These are phyloP conservation scores for Garcia nutans DNA, from an alignment of 345 rosid species.

Conservation along the genomic window DNA sequence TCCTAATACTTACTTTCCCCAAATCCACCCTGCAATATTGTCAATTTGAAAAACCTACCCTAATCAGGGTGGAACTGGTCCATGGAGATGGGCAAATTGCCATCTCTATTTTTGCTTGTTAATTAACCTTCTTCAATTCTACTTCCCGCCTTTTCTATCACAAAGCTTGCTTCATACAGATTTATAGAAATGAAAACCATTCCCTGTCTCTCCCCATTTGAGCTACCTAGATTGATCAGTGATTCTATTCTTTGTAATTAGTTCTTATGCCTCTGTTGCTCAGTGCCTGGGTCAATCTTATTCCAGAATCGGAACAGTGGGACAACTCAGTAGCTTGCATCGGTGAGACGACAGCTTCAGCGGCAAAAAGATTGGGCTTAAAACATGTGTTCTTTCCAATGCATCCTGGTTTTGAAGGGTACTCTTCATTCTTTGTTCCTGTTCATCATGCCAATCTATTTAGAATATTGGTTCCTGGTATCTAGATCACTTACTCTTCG, in stretches of 20 bases:
- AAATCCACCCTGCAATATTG: no score
- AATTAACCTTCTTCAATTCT: not conserved
- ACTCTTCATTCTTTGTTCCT: slow-evolving; percentile 20
- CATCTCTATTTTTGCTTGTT: not conserved
- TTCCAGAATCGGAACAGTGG: slow-evolving; percentile 54
- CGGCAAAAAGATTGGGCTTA: slow-evolving; percentile 74
- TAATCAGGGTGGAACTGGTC: no score
- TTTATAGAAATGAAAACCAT: not conserved
- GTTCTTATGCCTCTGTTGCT: slow-evolving; percentile 23
- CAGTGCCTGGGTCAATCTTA: slow-evolving; percentile 81
- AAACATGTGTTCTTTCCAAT: slow-evolving; percentile 67
- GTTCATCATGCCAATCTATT: not conserved
- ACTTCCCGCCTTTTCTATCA: slow-evolving; percentile 1
- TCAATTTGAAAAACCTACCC: no score
- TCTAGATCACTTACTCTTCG: not conserved
- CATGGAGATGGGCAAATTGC: no score
- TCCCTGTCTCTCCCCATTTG: not conserved
- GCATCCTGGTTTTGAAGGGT: slow-evolving; percentile 93
- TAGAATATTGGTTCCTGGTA: not conserved
- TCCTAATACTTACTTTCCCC: no score
- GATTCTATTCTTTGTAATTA: slow-evolving; percentile 1
- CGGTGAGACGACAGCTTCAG: slow-evolving; percentile 93
- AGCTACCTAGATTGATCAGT: slow-evolving; percentile 1
- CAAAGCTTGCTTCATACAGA: not conserved
- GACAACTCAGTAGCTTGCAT: slow-evolving; percentile 75